Base-by-base conservation (phyloP, 2,329 filamentous ascomycete genomes). In the Graphilbum ipis-grandicollis region DNA sequence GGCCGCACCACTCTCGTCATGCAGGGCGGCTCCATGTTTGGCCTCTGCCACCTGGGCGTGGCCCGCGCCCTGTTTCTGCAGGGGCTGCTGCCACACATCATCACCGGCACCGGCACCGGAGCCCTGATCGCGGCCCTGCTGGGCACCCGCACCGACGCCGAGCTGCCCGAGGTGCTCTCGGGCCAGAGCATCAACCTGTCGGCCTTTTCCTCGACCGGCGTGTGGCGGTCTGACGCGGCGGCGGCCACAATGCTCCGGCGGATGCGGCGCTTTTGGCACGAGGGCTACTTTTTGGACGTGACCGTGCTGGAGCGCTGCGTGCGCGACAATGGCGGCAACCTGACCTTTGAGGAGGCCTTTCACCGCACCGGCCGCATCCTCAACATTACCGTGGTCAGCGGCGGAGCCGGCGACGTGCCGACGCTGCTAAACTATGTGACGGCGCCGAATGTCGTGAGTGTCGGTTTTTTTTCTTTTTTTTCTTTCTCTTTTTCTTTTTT, bases 301-400 rank as follows among this genome's bases (percentile, higher is more conserved):
- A 72, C 68, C 30, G 77, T 92, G 9, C 58, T 96, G 33, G 84
- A 92, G 51, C 73, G 86, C 40, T 88, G 83, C 46, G 79, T 94
- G 13, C 70, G 79, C 39, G 74, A 77, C 13, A 93, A 93, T 46
- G 75, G 93, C 13, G 86, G 85, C 9, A 80, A 93, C 48, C 53
- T 93, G 43, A 94, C 86, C 0, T 96, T 96, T 50, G 83, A 92
- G 54, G 88, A 94, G 57, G 88, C 88, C 1, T 93, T 86, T 50
- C 71, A 76, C 36, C 73, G 75, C 42, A 93, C 84, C 29, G 90
- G 90, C 51, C 67, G 84, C 35, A 75, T 93, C 4, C 61, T 96
- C 46, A 94, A 94, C 52, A 94, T 96, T 44, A 93, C 85, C 0
- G 77, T 94, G 18, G 80, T 81, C 0, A 82, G 79, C 2, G 75